Percentiles rank a stretch among this genome's conserved stretches.
Conservation (phyloP, 164 flowering plant species). For the Paratinospora sagittata region DNA sequence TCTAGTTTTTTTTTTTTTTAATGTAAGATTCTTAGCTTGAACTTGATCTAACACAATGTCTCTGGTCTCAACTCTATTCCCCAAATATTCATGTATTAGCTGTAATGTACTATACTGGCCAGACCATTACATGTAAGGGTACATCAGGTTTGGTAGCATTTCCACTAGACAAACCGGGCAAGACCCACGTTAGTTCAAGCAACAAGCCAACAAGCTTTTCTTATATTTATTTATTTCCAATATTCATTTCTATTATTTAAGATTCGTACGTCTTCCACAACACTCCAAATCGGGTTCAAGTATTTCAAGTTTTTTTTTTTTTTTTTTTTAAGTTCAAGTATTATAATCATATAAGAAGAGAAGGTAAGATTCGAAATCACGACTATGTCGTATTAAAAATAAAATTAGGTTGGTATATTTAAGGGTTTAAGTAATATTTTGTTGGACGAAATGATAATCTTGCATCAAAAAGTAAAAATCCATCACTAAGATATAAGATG, state of each 20-base stretch:
- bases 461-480: no score
- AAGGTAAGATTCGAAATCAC: no score
- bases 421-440: no score
- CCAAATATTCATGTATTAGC: slow-evolving; percentile 23
- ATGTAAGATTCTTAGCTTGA: not conserved
- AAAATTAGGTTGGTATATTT: no score
- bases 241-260: not conserved
- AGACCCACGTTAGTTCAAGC: slow-evolving; percentile 14
- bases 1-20: not conserved
- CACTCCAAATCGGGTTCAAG: no score
- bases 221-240: not conserved
- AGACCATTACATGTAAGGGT: slow-evolving; percentile 20
- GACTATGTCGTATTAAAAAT: no score
- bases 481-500: no score
- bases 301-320: no score
- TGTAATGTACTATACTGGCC: slow-evolving; percentile 14
- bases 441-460: no score
- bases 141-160: slow-evolving; percentile 15
- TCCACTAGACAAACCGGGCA: slow-evolving; percentile 21
- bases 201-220: slow-evolving; percentile 14
- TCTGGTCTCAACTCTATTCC: slow-evolving; percentile 11
- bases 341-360: no score
- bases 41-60: slow-evolving; percentile 2
- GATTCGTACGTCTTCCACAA: no score
- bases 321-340: no score